A percentile compares a stretch with the other conserved stretches of the same genome.
Evolutionary conservation across 495 filamentous ascomycete species (phyloP).

Genomic region (Neurospora sp.): DNA sequence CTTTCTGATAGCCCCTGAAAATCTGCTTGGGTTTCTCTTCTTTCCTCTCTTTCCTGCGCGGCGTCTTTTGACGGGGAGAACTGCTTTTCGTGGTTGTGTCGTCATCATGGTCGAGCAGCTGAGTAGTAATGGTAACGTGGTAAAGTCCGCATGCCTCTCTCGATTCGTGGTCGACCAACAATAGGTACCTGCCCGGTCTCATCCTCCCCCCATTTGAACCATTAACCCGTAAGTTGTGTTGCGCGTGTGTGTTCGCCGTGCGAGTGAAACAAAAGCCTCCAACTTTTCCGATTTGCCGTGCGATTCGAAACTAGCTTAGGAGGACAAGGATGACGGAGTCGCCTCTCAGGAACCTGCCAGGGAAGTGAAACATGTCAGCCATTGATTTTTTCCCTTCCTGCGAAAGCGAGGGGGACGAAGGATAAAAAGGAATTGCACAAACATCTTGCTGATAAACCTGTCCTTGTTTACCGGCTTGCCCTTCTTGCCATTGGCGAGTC

Average conservation of each 20-base stretch:
- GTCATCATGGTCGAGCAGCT: neutral
- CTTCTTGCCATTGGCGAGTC: conserved; percentile 64
- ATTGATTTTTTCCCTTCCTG: neutral
- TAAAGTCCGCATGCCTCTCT: neutral
- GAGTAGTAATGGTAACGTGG: neutral
- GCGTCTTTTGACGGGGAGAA: neutral
- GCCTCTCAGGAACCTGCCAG: conserved; percentile 75
- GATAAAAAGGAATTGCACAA: conserved; percentile 19
- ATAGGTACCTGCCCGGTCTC: neutral
- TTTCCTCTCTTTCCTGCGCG: neutral
- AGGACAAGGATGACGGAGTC: conserved; percentile 91
- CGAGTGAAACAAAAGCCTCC: neutral
- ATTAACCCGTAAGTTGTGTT: neutral
- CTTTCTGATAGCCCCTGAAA: neutral
- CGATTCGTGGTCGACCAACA: neutral
- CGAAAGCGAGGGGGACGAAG: neutral
- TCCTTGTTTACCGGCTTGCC: conserved; percentile 94
- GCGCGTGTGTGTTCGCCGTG: neutral
- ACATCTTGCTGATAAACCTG: conserved; percentile 98
- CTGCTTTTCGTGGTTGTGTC: neutral
- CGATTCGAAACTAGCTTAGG: conserved; percentile 48
- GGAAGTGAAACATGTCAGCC: conserved; percentile 10
- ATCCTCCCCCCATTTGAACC: neutral
- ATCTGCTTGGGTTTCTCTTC: neutral
- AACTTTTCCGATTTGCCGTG: neutral